A percentile compares a stretch with the other conserved stretches of the same genome.
phyloP scores from a whole-genome alignment of 23 red algal genomes.

The Agarophyton chilense region DNA sequence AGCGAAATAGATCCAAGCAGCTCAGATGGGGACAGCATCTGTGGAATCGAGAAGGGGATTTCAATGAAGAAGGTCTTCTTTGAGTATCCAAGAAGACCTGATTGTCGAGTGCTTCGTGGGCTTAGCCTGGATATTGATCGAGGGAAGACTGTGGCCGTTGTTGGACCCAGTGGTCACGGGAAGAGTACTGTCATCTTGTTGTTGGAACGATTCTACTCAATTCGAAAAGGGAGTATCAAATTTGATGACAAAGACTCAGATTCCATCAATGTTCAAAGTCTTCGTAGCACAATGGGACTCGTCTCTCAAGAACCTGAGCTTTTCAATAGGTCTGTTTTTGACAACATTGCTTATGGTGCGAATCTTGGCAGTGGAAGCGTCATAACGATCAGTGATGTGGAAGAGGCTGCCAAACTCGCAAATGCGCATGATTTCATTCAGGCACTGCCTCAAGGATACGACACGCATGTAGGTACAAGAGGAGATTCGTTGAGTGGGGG shows the following conservation, averaged over 20 bases:
- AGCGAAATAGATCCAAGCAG: slow-evolving; percentile 55
- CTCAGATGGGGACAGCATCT: slow-evolving; percentile 7
- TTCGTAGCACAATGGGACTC: slow-evolving; percentile 74
- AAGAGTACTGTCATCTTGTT: slow-evolving; percentile 26
- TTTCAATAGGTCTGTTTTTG: slow-evolving; percentile 78
- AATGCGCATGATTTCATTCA: slow-evolving; percentile 87
- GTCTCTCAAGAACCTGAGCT: slow-evolving; percentile 91
- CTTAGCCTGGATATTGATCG: slow-evolving; percentile 55
- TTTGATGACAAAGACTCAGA: slow-evolving; percentile 67
- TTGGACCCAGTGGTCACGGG: slow-evolving; percentile 14
- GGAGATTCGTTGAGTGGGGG: slow-evolving; percentile 83
- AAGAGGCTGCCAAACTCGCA: slow-evolving; percentile 71
- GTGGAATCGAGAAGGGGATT: slow-evolving; percentile 31
- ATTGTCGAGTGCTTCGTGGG: slow-evolving; percentile 79
- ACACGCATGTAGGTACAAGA: slow-evolving; percentile 81
- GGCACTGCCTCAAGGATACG: slow-evolving; percentile 71
- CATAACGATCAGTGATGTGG: slow-evolving; percentile 65
- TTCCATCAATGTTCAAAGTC: slow-evolving; percentile 33
- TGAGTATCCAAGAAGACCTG: slow-evolving; percentile 77
- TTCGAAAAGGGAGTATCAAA: slow-evolving; percentile 53
- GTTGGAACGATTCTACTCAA: slow-evolving; percentile 85
- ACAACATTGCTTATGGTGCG: slow-evolving; percentile 85
- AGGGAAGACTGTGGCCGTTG: slow-evolving; percentile 64
- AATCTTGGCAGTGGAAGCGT: slow-evolving; percentile 34
- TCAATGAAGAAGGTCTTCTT: slow-evolving; percentile 81